Base-by-base conservation (phyloP, 1,284 basidiomycete species). In the Moniliella sp. region DNA sequence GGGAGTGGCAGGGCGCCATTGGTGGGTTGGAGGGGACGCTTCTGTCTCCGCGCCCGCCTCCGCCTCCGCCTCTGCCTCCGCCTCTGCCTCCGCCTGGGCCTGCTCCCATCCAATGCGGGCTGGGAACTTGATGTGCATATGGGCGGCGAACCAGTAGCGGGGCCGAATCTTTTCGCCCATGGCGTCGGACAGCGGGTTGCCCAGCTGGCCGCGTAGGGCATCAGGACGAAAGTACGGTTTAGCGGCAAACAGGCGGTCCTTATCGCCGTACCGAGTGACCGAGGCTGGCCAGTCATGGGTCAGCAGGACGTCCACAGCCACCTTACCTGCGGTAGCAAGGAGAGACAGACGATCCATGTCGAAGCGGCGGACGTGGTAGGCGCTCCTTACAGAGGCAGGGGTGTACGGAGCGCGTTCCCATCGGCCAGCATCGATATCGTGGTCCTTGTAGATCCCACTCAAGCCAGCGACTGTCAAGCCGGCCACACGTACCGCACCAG, bases 201-300 rank as follows among this genome's bases (percentile, higher is more conserved):
- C 88, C 3, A 97, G 69, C 2, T 67, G 68, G 70, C 61, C 39
- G 78, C 69, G 62, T 58, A 34, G 29, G n/a, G 45, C 45, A 48
- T 97, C 86, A 15, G 69, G 64, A 15, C 68, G 66, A 58, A 94
- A 79, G 64, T 78, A 83, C 0, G 75, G 72, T 60, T 94, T 97
- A 29, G 70, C 69, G 5, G 71, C 66, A 13, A 94, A 63, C 1
- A 97, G 67, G 11, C 48, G 65, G 3, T 57, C 49, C 1, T 73
- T 63, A 53, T 94, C 70, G 5, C 88, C 86, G 45, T 81, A 68
- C 13, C 74, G 72, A 37, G 78, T 80, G 41, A 97, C 86, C 1
- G 69, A 70, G 30, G 74, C 71, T 0, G 91, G 91, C 91, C 88
- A 97, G 63, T 97, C 88, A 58, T 97, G 91, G 1, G 83, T 91